A percentile compares a stretch with the other conserved stretches of the same genome.
These are phyloP conservation scores for Nidula microcarpa DNA, from an alignment of 768 basidiomycete genomes.

Conservation along the genomic window DNA sequence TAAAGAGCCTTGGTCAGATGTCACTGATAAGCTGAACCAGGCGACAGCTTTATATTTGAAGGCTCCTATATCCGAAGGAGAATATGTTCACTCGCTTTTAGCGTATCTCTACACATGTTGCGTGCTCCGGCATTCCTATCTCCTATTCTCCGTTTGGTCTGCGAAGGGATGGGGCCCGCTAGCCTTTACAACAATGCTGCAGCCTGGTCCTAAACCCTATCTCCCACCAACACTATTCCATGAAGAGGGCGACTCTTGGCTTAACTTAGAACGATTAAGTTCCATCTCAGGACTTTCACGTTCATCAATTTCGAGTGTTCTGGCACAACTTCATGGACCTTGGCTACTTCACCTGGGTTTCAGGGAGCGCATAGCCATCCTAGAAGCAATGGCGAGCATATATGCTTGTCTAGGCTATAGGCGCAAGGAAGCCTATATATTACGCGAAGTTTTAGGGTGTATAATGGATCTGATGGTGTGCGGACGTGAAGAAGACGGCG, in stretches of 20 bases:
- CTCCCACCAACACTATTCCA: conserved; percentile 56
- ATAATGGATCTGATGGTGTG: conserved; percentile 85
- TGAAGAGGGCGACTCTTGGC: conserved; percentile 39
- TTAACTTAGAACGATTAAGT: conserved; percentile 62
- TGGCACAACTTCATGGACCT: conserved; percentile 81
- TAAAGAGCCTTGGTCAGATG: conserved; percentile 75
- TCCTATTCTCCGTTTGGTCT: conserved; percentile 79
- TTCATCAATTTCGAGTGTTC: conserved; percentile 55
- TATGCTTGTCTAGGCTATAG: conserved; percentile 81
- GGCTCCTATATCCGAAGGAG: conserved; percentile 49
- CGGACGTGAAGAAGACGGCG: conserved; percentile 70
- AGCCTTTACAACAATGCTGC: conserved; percentile 73
- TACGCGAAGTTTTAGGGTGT: conserved; percentile 84
- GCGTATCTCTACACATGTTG: conserved; percentile 65
- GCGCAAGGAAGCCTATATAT: conserved; percentile 84
- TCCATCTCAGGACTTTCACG: conserved; percentile 68
- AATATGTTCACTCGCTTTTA: conserved; percentile 57
- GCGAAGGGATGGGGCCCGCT: conserved; percentile 86
- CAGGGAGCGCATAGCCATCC: conserved; percentile 67
- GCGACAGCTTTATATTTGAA: conserved; percentile 61
- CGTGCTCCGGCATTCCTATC: conserved; percentile 69
- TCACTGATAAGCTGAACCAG: conserved; percentile 71
- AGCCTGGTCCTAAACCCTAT: conserved; percentile 55
- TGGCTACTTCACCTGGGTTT: conserved; percentile 81
- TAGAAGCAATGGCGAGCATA: conserved; percentile 69